Base-by-base conservation (phyloP, 208 protist genomes). In the Angomonas ambiguus region DNA sequence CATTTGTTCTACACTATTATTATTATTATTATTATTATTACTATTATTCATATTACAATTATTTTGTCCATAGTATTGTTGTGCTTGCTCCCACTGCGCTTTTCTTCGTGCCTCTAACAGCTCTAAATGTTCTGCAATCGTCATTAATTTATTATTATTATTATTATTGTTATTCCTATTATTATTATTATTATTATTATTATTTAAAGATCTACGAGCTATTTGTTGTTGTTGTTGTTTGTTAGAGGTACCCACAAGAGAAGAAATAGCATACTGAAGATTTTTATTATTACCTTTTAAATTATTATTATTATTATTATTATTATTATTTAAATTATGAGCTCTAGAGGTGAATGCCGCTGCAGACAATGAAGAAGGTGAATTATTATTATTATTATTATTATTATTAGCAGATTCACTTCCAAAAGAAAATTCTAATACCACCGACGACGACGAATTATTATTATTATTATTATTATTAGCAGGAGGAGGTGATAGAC, bases 401-500 rank as follows among this genome's bases (percentile, higher is more conserved):
- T 45, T 45, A 45, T 45, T 45, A 45, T 45, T 45, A 45, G 8
- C 38, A 45, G 16, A 45, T 45, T 8, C 8, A 45, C 16, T 45
- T 45, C 16, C 38, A n/a, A 45, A 45, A 8, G 16, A 45, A 45
- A 45, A 8, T n/a, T 8, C 8, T n/a, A 16, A 45, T n/a, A n/a
- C 16, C 38, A 45, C 38, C 8, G 8, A n/a, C 38, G 38, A n/a
- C 38, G 38, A 30, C 49, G 27, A 5, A 56, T 56, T 56, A 5
- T 5, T 56, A 56, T 56, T 56, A 27, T 20, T 56, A 27, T 56
- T 56, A 56, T 56, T 56, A 56, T 56, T 56, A 56, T 56, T 56
- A 27, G 16, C 25, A 22, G 16, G 13, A 56, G 16, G 11, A 56
- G n/a, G n/a, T n/a, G n/a, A n/a, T n/a, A n/a, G n/a, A n/a, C n/a